Conservation (phyloP, 768 basidiomycete species). For the Trametes cubensis region DNA sequence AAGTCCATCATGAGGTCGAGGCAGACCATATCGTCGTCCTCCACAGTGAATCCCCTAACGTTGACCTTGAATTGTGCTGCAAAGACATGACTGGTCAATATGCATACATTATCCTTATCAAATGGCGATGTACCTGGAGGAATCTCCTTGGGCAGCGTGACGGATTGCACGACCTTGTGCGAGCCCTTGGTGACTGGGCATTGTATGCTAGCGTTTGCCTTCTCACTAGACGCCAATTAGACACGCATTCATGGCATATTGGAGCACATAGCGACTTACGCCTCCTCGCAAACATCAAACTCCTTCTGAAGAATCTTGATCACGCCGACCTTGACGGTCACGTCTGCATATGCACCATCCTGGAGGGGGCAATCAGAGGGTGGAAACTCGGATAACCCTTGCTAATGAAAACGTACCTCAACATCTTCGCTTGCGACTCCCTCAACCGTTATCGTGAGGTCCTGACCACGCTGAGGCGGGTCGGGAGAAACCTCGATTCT, state of each 20-base stretch:
- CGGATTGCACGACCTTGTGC: constrained; percentile 80
- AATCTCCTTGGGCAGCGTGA: constrained; percentile 88
- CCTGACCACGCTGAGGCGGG: constrained; percentile 84
- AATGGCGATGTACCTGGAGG: constrained; percentile 59
- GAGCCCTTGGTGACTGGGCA: constrained; percentile 81
- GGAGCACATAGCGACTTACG: constrained; percentile 57
- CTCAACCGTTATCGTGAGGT: constrained; percentile 82
- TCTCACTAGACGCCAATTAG: constrained; percentile 49
- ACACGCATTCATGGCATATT: neutral
- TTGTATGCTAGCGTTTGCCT: constrained; percentile 73
- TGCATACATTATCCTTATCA: neutral
- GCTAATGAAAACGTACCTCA: constrained; percentile 50
- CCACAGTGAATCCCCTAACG: constrained; percentile 67
- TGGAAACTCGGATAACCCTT: neutral
- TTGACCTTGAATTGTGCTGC: constrained; percentile 83
- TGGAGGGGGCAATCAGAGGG: constrained; percentile 34
- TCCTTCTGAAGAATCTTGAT: constrained; percentile 83
- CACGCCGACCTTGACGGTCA: constrained; percentile 89
- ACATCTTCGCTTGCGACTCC: constrained; percentile 62
- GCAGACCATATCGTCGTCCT: constrained; percentile 80
- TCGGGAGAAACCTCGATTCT: constrained; percentile 81
- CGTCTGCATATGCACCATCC: constrained; percentile 92
- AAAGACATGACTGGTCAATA: constrained; percentile 12
- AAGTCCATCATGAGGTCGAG: constrained; percentile 81
- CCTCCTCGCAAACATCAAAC: constrained; percentile 93